These are phyloP conservation scores for Serendipita sp. DNA, from an alignment of 768 basidiomycete genomes.

Conservation along the genomic window DNA sequence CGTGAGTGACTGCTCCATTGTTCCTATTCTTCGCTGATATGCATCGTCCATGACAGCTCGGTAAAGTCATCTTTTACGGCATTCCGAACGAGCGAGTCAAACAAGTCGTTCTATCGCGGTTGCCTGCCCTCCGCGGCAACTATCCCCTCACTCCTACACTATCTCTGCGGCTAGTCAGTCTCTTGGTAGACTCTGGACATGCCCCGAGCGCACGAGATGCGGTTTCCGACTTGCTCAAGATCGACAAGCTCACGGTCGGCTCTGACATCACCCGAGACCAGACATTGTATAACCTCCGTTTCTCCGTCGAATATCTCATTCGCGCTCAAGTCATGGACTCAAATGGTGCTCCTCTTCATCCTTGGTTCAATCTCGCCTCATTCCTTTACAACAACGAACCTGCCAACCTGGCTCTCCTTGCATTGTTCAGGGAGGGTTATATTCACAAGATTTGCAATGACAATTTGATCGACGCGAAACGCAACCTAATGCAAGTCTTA, in stretches of 20 bases:
- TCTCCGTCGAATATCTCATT: conserved; percentile 56
- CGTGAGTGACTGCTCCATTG: neutral
- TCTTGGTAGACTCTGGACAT: conserved; percentile 44
- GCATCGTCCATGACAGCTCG: conserved; percentile 20
- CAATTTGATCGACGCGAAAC: conserved; percentile 28
- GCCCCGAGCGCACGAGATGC: conserved; percentile 33
- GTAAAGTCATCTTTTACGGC: conserved; percentile 61
- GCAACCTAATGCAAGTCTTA: conserved; percentile 38
- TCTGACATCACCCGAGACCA: conserved; percentile 41
- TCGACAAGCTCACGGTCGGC: conserved; percentile 44
- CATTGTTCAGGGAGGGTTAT: conserved; percentile 40
- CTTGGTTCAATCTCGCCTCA: conserved; percentile 33
- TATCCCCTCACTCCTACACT: conserved; percentile 57
- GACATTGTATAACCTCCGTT: conserved; percentile 48
- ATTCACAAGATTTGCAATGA: conserved; percentile 42
- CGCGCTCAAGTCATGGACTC: conserved; percentile 38
- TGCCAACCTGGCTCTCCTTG: conserved; percentile 48
- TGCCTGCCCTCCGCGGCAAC: conserved; percentile 44
- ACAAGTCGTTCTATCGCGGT: conserved; percentile 44
- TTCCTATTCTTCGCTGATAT: neutral
- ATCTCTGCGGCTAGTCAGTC: conserved; percentile 45
- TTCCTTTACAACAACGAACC: conserved; percentile 40
- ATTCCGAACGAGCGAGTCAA: conserved; percentile 47
- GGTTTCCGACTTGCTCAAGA: conserved; percentile 34
- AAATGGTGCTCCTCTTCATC: conserved; percentile 40